Percentiles rank a stretch among this genome's conserved stretches.
Conservation (phyloP, 2,329 filamentous ascomycete genomes). For the Aspergillus novofumigatus region DNA sequence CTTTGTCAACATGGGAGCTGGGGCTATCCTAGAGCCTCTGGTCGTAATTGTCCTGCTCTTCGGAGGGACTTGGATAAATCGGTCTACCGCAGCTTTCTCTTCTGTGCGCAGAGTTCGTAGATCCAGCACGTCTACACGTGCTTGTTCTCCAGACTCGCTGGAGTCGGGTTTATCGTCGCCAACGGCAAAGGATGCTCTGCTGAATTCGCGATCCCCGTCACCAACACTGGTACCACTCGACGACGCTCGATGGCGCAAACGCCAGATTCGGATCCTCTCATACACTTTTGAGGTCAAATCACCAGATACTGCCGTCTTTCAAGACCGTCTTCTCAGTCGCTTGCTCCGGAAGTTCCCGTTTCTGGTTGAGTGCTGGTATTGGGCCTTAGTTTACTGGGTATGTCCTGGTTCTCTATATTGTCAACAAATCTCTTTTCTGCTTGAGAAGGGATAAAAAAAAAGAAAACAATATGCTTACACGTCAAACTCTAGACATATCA, state of each 20-base stretch:
- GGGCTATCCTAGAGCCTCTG: slow-evolving; percentile 58
- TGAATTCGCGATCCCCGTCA: slow-evolving; percentile 30
- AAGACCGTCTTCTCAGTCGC: slow-evolving; percentile 58
- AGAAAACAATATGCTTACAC: slow-evolving; percentile 4
- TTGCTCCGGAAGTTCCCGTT: slow-evolving; percentile 66
- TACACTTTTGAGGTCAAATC: slow-evolving; percentile 49
- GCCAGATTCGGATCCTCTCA: slow-evolving; percentile 46
- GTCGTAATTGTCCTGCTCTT: slow-evolving; percentile 58
- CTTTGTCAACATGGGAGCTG: slow-evolving; percentile 46
- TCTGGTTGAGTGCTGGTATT: slow-evolving; percentile 71
- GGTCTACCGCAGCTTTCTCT: slow-evolving; percentile 37
- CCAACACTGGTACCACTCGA: slow-evolving; percentile 40
- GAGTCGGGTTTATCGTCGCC: slow-evolving; percentile 41
- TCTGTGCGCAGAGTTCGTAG: slow-evolving; percentile 13
- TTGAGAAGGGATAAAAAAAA: background rate
- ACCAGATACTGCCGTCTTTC: slow-evolving; percentile 60
- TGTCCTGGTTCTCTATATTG: slow-evolving; percentile 20
- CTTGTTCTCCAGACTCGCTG: slow-evolving; percentile 33
- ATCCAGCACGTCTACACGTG: slow-evolving; percentile 18
- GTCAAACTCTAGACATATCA: slow-evolving; percentile 60
- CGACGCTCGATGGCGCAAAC: slow-evolving; percentile 48
- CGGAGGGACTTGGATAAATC: slow-evolving; percentile 60
- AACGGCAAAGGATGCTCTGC: slow-evolving; percentile 31
- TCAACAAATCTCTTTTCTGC: background rate
- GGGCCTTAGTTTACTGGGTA: slow-evolving; percentile 74